Base-by-base conservation (phyloP, 208 protist species). In the Crithidia brevicula region DNA sequence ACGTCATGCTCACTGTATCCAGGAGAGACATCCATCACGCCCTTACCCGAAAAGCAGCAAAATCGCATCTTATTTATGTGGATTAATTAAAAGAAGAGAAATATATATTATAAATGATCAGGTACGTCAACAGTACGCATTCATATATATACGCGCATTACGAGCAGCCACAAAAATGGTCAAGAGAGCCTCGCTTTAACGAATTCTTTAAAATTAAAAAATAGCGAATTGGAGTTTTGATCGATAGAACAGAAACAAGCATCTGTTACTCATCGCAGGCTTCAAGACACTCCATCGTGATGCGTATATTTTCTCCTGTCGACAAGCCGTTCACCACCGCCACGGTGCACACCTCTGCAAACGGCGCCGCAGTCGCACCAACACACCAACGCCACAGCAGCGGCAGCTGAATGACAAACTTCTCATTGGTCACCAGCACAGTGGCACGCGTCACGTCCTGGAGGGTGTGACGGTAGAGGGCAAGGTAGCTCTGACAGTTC, bases 401-500 rank as follows among this genome's bases (percentile, higher is more conserved):
- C 18, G 70, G 59, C 27, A 92, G 28, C n/a, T 64, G 43, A 1
- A 20, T 38, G 40, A 81, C 52, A 11, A 64, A 36, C 18, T 77
- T 67, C 1, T 62, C 59, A 46, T 61, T 50, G 34, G 72, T 66
- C 1, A 54, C 75, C 15, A 81, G 8, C 6, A 72, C 16, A 3
- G 56, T 72, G 25, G 80, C 76, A 50, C 79, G 74, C 9, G 69
- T 71, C 11, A 77, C 66, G 11, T 65, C 49, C 2, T 25, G 36
- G 20, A 69, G 50, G 10, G 20, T 28, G 15, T 52, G 43, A 3
- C 49, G 16, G 49, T 81, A 78, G 11, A 77, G 8, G 11, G 61
- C n/a, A 42, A 83, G 71, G 66, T 91, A 90, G 8, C 75, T 63
- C 38, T 82, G 40, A 25, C 75, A 78, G 64, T 92, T 94, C 20